Evolutionary conservation across 768 basidiomycete species (phyloP).

Genomic region (Macrolepiota dolichaula): DNA sequence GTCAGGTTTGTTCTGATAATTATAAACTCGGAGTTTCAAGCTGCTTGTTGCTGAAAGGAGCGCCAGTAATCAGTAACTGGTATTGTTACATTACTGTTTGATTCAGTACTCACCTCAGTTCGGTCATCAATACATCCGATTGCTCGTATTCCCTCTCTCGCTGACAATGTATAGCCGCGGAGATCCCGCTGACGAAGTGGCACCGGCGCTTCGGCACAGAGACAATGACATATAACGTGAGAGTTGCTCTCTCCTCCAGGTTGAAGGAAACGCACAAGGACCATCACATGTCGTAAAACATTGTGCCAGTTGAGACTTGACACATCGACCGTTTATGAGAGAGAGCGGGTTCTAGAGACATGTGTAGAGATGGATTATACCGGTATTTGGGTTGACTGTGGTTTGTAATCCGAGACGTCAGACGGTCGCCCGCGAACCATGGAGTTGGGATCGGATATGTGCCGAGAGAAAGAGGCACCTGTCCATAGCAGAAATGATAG

Average conservation of each 20-base stretch:
- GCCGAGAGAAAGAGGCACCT: neutral
- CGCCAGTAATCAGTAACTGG: neutral
- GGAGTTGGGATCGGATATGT: neutral
- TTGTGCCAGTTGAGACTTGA: neutral
- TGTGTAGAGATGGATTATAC: neutral
- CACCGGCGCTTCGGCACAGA: neutral
- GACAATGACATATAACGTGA: neutral
- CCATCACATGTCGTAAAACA: conserved; percentile 5
- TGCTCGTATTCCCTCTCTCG: neutral
- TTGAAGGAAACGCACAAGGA: neutral
- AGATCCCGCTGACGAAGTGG: neutral
- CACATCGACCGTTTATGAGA: neutral
- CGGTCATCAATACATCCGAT: neutral
- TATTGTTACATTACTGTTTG: neutral
- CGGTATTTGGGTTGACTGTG: neutral
- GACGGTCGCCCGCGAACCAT: conserved; percentile 6
- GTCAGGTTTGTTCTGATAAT: neutral
- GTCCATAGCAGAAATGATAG: neutral
- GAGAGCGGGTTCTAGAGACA: neutral
- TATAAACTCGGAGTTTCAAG: neutral
- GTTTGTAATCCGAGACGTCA: neutral
- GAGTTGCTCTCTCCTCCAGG: neutral
- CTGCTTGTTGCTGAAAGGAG: neutral
- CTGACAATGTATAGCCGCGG: neutral
- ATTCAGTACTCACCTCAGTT: neutral